Conservation (phyloP, 129 eudicot species). For the Chrysanthemum seticuspe region DNA sequence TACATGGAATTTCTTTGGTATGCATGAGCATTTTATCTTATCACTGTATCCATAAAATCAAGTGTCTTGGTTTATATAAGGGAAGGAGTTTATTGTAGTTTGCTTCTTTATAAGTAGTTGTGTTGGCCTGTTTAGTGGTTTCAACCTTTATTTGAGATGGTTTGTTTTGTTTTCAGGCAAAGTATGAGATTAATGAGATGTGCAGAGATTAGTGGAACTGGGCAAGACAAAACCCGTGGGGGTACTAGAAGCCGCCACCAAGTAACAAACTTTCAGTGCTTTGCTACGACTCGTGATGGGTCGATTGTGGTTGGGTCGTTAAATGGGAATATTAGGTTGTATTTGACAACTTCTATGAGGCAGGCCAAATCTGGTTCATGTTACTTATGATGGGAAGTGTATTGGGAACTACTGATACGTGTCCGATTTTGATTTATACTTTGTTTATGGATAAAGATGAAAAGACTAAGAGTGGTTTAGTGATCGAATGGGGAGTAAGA, state of each 20-base stretch:
- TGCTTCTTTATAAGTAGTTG: neutral
- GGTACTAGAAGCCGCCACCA: constrained; percentile 58
- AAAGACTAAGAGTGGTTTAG: no score
- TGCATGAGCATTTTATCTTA: neutral
- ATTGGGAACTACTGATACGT: no score
- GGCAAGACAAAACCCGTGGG: constrained; percentile 90
- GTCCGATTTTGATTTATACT: no score
- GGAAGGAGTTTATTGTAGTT: neutral
- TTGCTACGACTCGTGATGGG: no score
- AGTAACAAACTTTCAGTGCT: neutral
- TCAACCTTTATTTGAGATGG: neutral
- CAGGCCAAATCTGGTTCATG: no score
- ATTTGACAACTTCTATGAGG: no score
- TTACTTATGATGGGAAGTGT: no score
- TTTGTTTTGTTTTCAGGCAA: constrained; percentile 52
- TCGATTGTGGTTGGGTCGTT: no score
- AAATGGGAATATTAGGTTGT: no score
- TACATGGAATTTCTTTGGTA: neutral
- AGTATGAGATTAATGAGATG: constrained; percentile 83
- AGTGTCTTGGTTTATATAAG: no score
- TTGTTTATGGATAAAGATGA: no score
- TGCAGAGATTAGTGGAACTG: constrained; percentile 96
- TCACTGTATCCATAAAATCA: neutral
- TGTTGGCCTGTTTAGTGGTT: neutral
- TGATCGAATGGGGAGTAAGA: no score